phyloP scores from a whole-genome alignment of 192 early-diverging fungal species.

The Coemansia sp. region DNA sequence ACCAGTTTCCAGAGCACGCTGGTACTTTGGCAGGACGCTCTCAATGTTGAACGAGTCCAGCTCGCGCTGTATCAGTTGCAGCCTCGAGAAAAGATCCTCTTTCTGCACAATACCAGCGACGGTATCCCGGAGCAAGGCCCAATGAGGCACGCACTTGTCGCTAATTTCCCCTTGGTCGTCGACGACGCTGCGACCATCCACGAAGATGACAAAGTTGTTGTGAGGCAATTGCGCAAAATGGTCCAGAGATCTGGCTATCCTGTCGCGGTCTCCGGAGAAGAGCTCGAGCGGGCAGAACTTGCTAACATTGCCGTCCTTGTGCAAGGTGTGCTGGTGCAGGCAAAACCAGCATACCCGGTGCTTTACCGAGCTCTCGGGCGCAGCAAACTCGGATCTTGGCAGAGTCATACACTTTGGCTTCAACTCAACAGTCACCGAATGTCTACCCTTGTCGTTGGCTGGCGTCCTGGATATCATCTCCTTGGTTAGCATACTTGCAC shows the following conservation, averaged over 20 bases:
- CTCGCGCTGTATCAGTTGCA: slow-evolving; percentile 54
- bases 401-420: slow-evolving; percentile 81
- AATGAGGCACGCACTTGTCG: slow-evolving; percentile 17
- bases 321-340: slow-evolving; percentile 70
- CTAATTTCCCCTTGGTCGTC: slow-evolving; percentile 11
- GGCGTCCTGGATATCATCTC: slow-evolving; percentile 49
- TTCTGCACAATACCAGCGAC: slow-evolving; percentile 49
- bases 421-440: slow-evolving; percentile 58
- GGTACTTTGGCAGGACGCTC: slow-evolving; percentile 43
- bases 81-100: slow-evolving; percentile 49
- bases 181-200: slow-evolving; percentile 32
- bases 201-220: slow-evolving; percentile 56
- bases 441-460: not conserved
- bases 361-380: slow-evolving; percentile 52
- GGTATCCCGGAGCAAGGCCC: slow-evolving; percentile 30
- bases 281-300: slow-evolving; percentile 76
- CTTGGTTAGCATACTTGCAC: slow-evolving; percentile 45
- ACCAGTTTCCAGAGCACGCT: slow-evolving; percentile 29
- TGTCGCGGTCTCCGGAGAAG: slow-evolving; percentile 42
- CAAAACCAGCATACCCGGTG: slow-evolving; percentile 71
- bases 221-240: slow-evolving; percentile 24
- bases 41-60: slow-evolving; percentile 66
- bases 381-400: slow-evolving; percentile 53
- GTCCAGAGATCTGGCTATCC: slow-evolving; percentile 41
- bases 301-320: slow-evolving; percentile 28